Percentiles rank a stretch among this genome's conserved stretches.
phyloP scores from a whole-genome alignment of 352 stramenopile species.

The Phytopythium kandeliae region DNA sequence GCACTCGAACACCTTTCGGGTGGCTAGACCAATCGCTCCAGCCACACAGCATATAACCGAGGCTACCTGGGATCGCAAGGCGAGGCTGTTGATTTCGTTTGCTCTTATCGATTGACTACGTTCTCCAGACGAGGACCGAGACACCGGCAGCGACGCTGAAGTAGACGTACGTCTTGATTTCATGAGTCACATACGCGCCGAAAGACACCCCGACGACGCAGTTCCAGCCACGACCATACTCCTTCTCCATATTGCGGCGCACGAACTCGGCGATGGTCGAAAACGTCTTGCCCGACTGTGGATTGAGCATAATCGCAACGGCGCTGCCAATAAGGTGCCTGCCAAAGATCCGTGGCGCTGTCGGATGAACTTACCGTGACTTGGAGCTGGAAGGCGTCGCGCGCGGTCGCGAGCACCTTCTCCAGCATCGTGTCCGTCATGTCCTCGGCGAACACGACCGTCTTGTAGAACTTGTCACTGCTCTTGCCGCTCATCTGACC shows the following conservation, averaged over 20 bases:
- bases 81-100: not conserved
- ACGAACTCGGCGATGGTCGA: conserved; percentile 90
- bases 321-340: not conserved
- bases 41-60: too few relatives aligned
- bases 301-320: too few relatives aligned
- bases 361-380: conserved; percentile 37
- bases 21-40: too few relatives aligned
- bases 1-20: too few relatives aligned
- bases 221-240: conserved; percentile 91
- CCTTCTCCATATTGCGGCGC: conserved; percentile 90
- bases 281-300: conserved; percentile 87
- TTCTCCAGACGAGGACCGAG: conserved; percentile 90
- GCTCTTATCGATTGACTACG: conserved; percentile 17
- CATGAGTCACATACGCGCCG: conserved; percentile 92
- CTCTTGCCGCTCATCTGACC: conserved; percentile 47
- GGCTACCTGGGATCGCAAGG: too few relatives aligned
- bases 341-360: not conserved
- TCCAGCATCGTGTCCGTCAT: conserved; percentile 94
- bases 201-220: conserved; percentile 90
- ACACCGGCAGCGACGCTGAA: conserved; percentile 90
- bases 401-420: conserved; percentile 83
- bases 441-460: conserved; percentile 91
- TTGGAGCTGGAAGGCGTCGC: conserved; percentile 90
- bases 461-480: conserved; percentile 88
- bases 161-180: conserved; percentile 96